Conservation (phyloP, 2,329 filamentous ascomycete species). For the Neofusicoccum parvum region DNA sequence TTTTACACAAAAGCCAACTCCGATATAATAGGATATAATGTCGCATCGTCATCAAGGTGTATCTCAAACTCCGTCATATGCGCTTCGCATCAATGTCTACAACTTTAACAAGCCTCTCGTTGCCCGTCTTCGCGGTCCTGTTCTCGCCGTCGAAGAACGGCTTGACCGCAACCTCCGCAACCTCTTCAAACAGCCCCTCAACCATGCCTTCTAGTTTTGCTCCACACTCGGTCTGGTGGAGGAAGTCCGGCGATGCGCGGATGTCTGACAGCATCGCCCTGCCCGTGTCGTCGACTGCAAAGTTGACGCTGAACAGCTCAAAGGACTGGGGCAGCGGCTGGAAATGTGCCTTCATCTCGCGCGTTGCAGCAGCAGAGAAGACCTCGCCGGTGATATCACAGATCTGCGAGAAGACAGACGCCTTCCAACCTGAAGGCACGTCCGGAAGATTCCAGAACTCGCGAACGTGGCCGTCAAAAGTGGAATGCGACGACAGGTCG, state of each 20-base stretch:
- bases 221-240: constrained; percentile 52
- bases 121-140: constrained; percentile 19
- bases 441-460: constrained; percentile 72
- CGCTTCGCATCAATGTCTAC: constrained; percentile 50
- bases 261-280: constrained; percentile 2
- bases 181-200: constrained; percentile 73
- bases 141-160: constrained; percentile 61
- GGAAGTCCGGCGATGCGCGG: background rate
- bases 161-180: constrained; percentile 67
- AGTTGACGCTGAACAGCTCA: constrained; percentile 90
- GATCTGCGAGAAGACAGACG: constrained; percentile 71
- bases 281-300: constrained; percentile 59
- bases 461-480: constrained; percentile 65
- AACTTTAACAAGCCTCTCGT: constrained; percentile 42
- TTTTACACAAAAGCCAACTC: too few species aligned
- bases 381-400: constrained; percentile 71
- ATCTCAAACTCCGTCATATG: constrained; percentile 21
- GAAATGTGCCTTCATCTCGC: constrained; percentile 85
- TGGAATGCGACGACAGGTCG: constrained; percentile 24
- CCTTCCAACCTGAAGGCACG: constrained; percentile 50
- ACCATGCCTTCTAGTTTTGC: constrained; percentile 71
- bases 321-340: constrained; percentile 86
- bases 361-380: constrained; percentile 77
- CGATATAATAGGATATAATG: too few species aligned
- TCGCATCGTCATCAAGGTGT: too few species aligned